Evolutionary conservation across 148 eudicot genomes (phyloP).

Genomic region (Rhododendron mucronatum): DNA sequence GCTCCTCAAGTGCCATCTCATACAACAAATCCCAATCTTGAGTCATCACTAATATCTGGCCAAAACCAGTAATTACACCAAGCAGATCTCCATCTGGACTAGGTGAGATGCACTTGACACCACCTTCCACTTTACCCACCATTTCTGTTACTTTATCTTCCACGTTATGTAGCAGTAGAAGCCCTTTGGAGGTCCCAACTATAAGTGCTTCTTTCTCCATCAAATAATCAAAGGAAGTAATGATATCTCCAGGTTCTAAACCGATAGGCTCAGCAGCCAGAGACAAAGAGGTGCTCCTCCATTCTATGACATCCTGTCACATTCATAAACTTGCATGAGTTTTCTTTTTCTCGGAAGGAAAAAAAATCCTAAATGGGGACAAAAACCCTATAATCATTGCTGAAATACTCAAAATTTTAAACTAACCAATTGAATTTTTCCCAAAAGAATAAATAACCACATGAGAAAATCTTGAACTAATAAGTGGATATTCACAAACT

Average conservation of each 20-base stretch:
- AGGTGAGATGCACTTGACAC: constrained; percentile 86
- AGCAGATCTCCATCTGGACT: constrained; percentile 98
- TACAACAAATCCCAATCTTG: constrained; percentile 91
- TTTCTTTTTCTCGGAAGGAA: not conserved
- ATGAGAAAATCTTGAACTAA: not conserved
- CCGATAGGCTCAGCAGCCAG: constrained; percentile 49
- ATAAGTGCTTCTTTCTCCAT: constrained; percentile 95
- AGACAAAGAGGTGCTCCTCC: constrained; percentile 36
- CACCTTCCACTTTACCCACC: constrained; percentile 94
- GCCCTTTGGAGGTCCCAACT: constrained; percentile 76
- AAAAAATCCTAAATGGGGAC: not conserved
- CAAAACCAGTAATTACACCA: constrained; percentile 73
- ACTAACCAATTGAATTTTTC: not conserved
- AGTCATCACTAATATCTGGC: constrained; percentile 86
- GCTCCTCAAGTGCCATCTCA: constrained; percentile 70
- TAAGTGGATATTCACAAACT: not conserved
- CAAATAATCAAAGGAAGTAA: constrained; percentile 85
- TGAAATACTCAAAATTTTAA: not conserved
- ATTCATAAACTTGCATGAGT: constrained; percentile 7
- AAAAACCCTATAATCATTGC: not conserved
- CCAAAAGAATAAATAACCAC: not conserved
- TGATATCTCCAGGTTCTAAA: constrained; percentile 64
- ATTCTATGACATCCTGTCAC: constrained; percentile 55
- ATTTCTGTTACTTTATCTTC: constrained; percentile 61
- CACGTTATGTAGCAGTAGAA: constrained; percentile 57